Evolutionary conservation across 768 basidiomycete species (phyloP).

Genomic region (Kwoniella europaea): DNA sequence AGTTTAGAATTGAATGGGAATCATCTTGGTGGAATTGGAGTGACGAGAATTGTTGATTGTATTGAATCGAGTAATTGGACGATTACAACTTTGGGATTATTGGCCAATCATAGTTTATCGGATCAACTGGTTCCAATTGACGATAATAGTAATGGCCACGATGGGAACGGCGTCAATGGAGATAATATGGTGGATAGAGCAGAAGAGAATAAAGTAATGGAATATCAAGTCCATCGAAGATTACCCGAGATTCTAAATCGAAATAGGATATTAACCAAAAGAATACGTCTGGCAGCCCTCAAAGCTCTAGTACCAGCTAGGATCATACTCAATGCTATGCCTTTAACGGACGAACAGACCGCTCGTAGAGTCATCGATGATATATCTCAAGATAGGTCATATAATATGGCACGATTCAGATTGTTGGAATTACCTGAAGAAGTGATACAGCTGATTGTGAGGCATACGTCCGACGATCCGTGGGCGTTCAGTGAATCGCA

Average conservation of each 20-base stretch:
- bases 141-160: background rate
- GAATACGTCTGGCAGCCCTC: constrained; percentile 32
- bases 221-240: constrained; percentile 32
- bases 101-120: constrained; percentile 31
- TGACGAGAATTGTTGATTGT: constrained; percentile 35
- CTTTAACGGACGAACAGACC: constrained; percentile 13
- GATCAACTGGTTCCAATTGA: background rate
- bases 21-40: constrained; percentile 30
- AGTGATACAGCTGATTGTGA: constrained; percentile 39
- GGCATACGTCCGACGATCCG: constrained; percentile 35
- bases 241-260: constrained; percentile 33
- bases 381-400: constrained; percentile 8
- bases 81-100: constrained; percentile 33
- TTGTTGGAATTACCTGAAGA: constrained; percentile 45
- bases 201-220: constrained; percentile 12
- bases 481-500: constrained; percentile 43
- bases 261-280: constrained; percentile 36
- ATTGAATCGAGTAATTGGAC: constrained; percentile 39
- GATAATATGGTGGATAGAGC: background rate
- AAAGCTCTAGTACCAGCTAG: constrained; percentile 31
- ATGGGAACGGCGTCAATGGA: background rate
- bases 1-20: constrained; percentile 48
- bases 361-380: constrained; percentile 34
- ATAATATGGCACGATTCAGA: constrained; percentile 24
- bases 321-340: constrained; percentile 40